Base-by-base conservation (phyloP, 495 filamentous ascomycete species). In the Penicillium chermesinum region DNA sequence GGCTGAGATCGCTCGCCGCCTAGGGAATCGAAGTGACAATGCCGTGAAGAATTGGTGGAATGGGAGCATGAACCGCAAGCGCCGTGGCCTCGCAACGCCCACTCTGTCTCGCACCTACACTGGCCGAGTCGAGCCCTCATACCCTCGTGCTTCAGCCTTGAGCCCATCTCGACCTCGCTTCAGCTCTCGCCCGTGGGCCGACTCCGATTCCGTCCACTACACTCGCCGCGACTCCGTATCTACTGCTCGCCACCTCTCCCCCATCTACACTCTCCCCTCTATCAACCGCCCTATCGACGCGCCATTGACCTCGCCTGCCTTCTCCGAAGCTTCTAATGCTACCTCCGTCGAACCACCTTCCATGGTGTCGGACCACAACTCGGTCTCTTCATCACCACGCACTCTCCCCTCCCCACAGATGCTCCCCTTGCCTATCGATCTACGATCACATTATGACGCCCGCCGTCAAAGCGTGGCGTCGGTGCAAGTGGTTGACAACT, bases 11-110 rank as follows among this genome's bases (percentile, higher is more conserved):
- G 91, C 93, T 19, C 79, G 93, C 57, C 73, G 79, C 14, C 79
- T 98, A 17, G 79, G 84, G 14, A 91, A 91, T 51, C 83, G 93
- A 55, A 95, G 90, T 71, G 93, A 98, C 74, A 98, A 98, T 61
- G 87, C 88, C 25, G 90, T 98, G 41, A 98, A 98, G 80, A 98
- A 98, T 70, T 97, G 90, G 89, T 96, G 88, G 88, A 97, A 98
- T 67, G 91, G 93, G 27, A 87, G 87, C 61, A 85, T 88, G 83
- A 96, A 96, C 70, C 81, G 91, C 55, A 75, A 73, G 58, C 63
- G 66, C 44, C 64, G 72, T 54, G 76, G 65, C 61, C 70, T 67
- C 52, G 72, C 60, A 46, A 72, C 59, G 43, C 66, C 63, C 34
- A 58, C 62, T 30, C 7, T 36, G 14, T 64, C 71, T 9, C 67